These are phyloP conservation scores for Geum urbanum DNA, from an alignment of 306 rosid species.

Conservation along the genomic window DNA sequence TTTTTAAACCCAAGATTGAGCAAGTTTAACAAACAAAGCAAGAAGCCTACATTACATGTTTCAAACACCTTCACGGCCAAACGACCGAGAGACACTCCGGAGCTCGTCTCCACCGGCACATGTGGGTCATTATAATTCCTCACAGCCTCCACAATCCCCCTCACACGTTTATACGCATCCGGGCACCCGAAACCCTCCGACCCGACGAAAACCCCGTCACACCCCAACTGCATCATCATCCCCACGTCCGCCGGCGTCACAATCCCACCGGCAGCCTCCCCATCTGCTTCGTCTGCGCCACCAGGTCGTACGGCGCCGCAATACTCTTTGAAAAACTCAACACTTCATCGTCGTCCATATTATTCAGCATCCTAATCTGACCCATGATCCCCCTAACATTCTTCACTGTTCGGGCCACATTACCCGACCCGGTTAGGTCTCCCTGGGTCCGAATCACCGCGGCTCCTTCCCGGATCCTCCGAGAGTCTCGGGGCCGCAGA, in stretches of 20 bases:
- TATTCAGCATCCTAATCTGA: slow-evolving; percentile 45
- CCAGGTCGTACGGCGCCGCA: slow-evolving; percentile 70
- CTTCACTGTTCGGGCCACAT: slow-evolving; percentile 35
- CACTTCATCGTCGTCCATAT: slow-evolving; percentile 80
- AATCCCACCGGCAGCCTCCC: slow-evolving; percentile 65
- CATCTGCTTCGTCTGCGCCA: slow-evolving; percentile 57
- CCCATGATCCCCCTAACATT: slow-evolving; percentile 60
- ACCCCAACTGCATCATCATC: slow-evolving; percentile 80
- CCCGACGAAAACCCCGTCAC: slow-evolving; percentile 69
- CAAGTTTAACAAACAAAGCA: background rate
- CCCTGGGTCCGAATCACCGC: slow-evolving; percentile 63
- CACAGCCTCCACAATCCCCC: slow-evolving; percentile 55
- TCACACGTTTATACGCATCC: slow-evolving; percentile 53
- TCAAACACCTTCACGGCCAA: slow-evolving; percentile 27
- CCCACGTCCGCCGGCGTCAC: slow-evolving; percentile 86
- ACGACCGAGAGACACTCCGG: slow-evolving; percentile 33
- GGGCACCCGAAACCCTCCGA: slow-evolving; percentile 44
- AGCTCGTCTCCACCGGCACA: slow-evolving; percentile 50
- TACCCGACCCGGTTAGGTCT: slow-evolving; percentile 42
- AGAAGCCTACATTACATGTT: slow-evolving; percentile 10
- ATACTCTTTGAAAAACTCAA: slow-evolving; percentile 54
- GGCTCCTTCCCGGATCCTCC: slow-evolving; percentile 74
- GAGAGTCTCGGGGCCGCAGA: slow-evolving; percentile 53
- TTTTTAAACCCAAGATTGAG: background rate
- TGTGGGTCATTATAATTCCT: slow-evolving; percentile 56